Conservation (phyloP, 2,329 filamentous ascomycete species). For the Penicillium sp. region DNA sequence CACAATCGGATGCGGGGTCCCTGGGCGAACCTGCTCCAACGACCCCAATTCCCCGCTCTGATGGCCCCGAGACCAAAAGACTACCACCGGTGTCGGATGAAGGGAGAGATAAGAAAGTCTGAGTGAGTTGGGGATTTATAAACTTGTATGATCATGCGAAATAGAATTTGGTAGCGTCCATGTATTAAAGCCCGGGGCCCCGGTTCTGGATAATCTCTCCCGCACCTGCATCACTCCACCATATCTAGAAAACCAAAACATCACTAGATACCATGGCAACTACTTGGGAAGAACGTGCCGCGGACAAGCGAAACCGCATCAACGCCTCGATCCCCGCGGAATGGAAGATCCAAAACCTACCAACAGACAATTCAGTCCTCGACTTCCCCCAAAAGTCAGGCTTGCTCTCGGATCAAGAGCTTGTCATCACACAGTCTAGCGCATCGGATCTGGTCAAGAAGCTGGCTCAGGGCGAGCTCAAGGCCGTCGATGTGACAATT, state of each 20-base stretch:
- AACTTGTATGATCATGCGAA: background rate
- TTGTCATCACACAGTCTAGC: constrained; percentile 6
- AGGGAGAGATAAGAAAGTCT: background rate
- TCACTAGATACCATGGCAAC: background rate
- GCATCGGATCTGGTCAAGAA: constrained; percentile 7
- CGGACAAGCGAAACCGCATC: constrained; percentile 9
- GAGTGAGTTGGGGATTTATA: background rate
- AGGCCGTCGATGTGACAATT: constrained; percentile 19
- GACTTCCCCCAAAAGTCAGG: constrained; percentile 9
- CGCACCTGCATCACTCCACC: background rate
- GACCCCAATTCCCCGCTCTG: constrained; percentile 4
- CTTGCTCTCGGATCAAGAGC: constrained; percentile 4
- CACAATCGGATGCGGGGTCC: background rate
- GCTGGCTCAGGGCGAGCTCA: constrained; percentile 15
- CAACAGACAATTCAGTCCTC: constrained; percentile 1
- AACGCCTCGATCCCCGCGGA: constrained; percentile 8
- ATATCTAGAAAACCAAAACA: background rate
- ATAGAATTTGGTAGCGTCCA: background rate
- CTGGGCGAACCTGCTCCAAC: constrained; percentile 5
- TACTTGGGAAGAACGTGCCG: constrained; percentile 7
- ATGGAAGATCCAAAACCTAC: constrained; percentile 8
- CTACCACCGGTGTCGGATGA: constrained; percentile 2
- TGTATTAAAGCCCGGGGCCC: background rate
- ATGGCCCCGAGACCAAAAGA: background rate
- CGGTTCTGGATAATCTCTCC: background rate